A percentile compares a stretch with the other conserved stretches of the same genome.
phyloP scores from a whole-genome alignment of 176 grass and related monocot species.

The Pharus latifolius region DNA sequence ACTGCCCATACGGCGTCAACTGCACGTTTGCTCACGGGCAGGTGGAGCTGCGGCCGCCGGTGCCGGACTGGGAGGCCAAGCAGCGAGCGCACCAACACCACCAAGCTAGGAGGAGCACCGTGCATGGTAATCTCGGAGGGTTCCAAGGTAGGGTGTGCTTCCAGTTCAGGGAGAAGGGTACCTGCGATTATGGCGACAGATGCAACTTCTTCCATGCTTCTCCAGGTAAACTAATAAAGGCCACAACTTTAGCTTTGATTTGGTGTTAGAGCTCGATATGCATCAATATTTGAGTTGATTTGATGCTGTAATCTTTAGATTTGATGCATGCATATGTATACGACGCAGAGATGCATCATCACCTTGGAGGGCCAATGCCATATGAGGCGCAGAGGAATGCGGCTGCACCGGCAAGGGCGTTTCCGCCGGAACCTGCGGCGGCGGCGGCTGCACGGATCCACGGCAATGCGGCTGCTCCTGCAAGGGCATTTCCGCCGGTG shows the following conservation, averaged over 20 bases:
- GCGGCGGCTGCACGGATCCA: neutral
- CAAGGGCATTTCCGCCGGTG: conserved; percentile 1
- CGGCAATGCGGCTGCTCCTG: neutral
- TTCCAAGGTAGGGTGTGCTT: conserved; percentile 14
- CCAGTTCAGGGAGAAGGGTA: conserved; percentile 23
- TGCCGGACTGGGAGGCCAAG: neutral
- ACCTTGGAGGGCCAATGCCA: neutral
- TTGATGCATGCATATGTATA: neutral
- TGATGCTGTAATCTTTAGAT: too few species aligned
- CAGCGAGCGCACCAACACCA: neutral
- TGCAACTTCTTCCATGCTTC: conserved; percentile 30
- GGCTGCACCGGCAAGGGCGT: neutral
- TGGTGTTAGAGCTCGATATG: too few species aligned
- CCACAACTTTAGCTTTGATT: too few species aligned
- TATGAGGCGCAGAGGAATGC: neutral
- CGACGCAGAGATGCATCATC: neutral
- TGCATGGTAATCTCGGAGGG: too few species aligned
- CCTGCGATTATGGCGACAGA: conserved; percentile 19
- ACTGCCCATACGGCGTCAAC: conserved; percentile 18
- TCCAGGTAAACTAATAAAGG: neutral
- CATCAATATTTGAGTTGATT: too few species aligned
- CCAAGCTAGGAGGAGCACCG: too few species aligned
- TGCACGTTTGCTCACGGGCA: conserved; percentile 56
- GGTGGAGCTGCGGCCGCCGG: conserved; percentile 34
- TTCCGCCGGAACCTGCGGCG: neutral